Conservation (phyloP, 164 flowering plant species). For the Stephania yunnanensis region DNA sequence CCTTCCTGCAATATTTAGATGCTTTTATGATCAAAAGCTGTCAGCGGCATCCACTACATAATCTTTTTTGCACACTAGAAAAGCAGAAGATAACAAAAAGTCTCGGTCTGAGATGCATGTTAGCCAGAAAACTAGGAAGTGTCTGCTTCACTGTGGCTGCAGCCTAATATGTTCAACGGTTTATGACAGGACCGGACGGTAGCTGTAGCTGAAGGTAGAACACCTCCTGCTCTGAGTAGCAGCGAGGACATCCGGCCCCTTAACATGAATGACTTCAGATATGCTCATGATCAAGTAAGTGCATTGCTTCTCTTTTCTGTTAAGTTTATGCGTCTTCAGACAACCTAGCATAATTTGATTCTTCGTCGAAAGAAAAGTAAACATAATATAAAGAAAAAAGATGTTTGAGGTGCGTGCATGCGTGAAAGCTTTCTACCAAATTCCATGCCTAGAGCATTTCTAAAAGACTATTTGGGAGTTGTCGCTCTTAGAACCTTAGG, state of each 20-base stretch:
- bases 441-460: too few relatives aligned
- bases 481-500: too few relatives aligned
- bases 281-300: slow-evolving; percentile 81
- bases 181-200: slow-evolving; percentile 55
- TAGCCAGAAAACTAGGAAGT: not conserved
- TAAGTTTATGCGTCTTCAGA: too few relatives aligned
- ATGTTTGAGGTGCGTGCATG: too few relatives aligned
- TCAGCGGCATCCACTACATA: not conserved
- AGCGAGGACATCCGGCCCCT: slow-evolving; percentile 74
- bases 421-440: too few relatives aligned
- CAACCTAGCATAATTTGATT: too few relatives aligned
- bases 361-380: too few relatives aligned
- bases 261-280: slow-evolving; percentile 69
- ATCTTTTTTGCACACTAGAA: not conserved
- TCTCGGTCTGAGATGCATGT: too few relatives aligned
- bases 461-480: too few relatives aligned
- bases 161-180: slow-evolving; percentile 7
- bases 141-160: not conserved
- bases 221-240: slow-evolving; percentile 68
- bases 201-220: slow-evolving; percentile 69
- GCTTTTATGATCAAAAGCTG: not conserved
- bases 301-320: too few relatives aligned
- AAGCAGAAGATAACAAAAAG: not conserved
- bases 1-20: not conserved
- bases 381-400: too few relatives aligned